Evolutionary conservation across 345 rosid genomes (phyloP), one percentile per base, ranked within the genome.

Genomic region (Populus euphratica): DNA sequence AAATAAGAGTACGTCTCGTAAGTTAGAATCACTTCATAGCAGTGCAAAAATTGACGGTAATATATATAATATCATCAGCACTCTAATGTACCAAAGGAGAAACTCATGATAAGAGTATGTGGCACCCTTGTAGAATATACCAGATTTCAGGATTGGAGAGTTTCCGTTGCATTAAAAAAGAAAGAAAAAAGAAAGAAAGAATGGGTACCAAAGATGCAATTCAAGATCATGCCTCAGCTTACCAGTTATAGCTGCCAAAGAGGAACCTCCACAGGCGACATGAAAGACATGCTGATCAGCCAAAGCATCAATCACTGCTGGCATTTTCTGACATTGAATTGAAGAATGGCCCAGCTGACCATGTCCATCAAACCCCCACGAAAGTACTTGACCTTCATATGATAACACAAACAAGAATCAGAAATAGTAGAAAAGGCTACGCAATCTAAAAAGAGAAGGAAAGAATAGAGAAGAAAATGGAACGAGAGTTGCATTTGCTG

Each of bases 311-410:
- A 93, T 80, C 62, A 86, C 82, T 47, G 63, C 68, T 72, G 99
- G 97, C 71, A 81, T 41, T 79, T 86, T 85, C 82, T 89, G 87
- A 82, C 76, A 92, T 67, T 83, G 76, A 47, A 84, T 79, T 44
- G 94, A 87, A 76, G 92, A 83, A 78, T 88, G 90, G 73, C 96
- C 98, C 77, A 93, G 82, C 78, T 96, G 99, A 76, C 98, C 97
- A 78, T 86, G 94, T 71, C 97, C 98, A 74, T 98, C 98, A 61
- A 90, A 94, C 17, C 99, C 99, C 98, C 97, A 92, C 6, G 99
- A 93, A 76, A 92, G 88, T 70, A 96, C 94, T 84, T 86, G 91
- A 62, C 98, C 93, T 47, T 96, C 90, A 76, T 89, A 97, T 93
- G 85, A 84, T 78, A 77, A 70, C 67, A 65, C 68, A 69, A 84